Percentiles rank a stretch among this genome's conserved stretches.
phyloP scores from a whole-genome alignment of 352 stramenopile species.

The Pythium vanterpoolii region DNA sequence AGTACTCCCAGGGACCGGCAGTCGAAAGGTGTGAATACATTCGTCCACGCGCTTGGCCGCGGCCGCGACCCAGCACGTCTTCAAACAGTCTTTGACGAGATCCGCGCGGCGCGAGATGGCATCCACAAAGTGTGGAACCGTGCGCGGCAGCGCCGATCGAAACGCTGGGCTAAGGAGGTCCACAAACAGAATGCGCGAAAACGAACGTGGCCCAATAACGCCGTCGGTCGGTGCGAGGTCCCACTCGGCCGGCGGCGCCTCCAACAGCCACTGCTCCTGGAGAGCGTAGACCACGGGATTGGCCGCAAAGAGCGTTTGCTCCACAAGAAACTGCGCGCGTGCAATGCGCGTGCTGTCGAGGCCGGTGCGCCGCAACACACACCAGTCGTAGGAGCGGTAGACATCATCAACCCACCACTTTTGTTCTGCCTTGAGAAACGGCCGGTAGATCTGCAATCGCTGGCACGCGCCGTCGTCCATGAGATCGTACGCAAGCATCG shows the following conservation, averaged over 20 bases:
- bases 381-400: slow-evolving; percentile 75
- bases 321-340: slow-evolving; percentile 35
- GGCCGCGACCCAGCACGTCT: slow-evolving; percentile 77
- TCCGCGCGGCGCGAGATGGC: slow-evolving; percentile 73
- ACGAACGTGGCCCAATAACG: slow-evolving; percentile 27
- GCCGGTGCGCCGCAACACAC: slow-evolving; percentile 75
- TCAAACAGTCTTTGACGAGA: slow-evolving; percentile 82
- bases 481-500: slow-evolving; percentile 89
- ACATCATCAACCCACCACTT: slow-evolving; percentile 84
- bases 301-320: slow-evolving; percentile 59
- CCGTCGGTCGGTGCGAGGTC: slow-evolving; percentile 43
- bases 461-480: slow-evolving; percentile 64
- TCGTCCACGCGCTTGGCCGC: slow-evolving; percentile 71
- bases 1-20: slow-evolving; percentile 2
- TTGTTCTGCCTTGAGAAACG: slow-evolving; percentile 73
- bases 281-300: slow-evolving; percentile 85
- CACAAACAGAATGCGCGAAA: slow-evolving; percentile 79
- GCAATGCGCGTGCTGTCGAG: slow-evolving; percentile 51
- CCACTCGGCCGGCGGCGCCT: slow-evolving; percentile 68
- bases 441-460: slow-evolving; percentile 80
- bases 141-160: slow-evolving; percentile 61
- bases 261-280: slow-evolving; percentile 85
- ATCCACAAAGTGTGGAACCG: slow-evolving; percentile 84
- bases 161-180: slow-evolving; percentile 74
- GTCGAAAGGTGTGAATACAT: slow-evolving; percentile 31